These are phyloP conservation scores for Epicoccum sorghinum DNA, from an alignment of 2,329 filamentous ascomycete genomes.

Conservation along the genomic window DNA sequence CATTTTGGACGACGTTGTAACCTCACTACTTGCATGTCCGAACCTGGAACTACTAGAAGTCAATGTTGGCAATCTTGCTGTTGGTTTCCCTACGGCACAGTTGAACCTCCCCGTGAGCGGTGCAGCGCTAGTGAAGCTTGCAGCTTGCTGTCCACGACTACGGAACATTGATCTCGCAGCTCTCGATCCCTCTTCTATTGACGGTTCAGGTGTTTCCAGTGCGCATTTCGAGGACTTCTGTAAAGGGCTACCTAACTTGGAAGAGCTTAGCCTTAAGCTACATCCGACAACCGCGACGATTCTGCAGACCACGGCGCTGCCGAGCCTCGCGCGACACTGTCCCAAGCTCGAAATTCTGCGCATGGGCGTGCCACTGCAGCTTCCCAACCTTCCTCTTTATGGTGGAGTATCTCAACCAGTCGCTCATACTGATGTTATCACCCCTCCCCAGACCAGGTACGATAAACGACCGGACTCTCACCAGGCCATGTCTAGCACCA, in stretches of 20 bases:
- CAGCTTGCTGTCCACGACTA: conserved; percentile 29
- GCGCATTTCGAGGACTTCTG: conserved; percentile 39
- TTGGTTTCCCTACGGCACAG: conserved; percentile 31
- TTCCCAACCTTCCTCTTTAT: conserved; percentile 26
- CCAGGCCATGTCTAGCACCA: conserved; percentile 14
- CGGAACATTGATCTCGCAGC: conserved; percentile 35
- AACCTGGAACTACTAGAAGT: conserved; percentile 32
- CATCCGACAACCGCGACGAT: conserved; percentile 32
- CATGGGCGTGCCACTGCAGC: conserved; percentile 32
- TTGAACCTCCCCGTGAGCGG: conserved; percentile 32
- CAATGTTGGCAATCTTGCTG: conserved; percentile 31
- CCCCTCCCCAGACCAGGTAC: conserved; percentile 10
- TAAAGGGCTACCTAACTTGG: conserved; percentile 27
- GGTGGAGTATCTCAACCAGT: conserved; percentile 4
- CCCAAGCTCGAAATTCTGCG: conserved; percentile 33
- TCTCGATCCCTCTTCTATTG: conserved; percentile 34
- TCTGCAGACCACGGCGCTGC: conserved; percentile 33
- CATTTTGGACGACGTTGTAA: conserved; percentile 32
- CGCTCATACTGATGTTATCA: conserved; percentile 15
- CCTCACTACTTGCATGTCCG: conserved; percentile 23
- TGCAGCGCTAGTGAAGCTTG: conserved; percentile 26
- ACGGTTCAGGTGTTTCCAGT: conserved; percentile 35
- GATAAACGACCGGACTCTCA: conserved; percentile 5
- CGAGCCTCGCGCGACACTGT: conserved; percentile 37
- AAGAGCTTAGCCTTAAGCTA: conserved; percentile 34